A percentile compares a stretch with the other conserved stretches of the same genome.
phyloP scores from a whole-genome alignment of 1,284 basidiomycete species.

The Leucocoprinus gongylophorus region DNA sequence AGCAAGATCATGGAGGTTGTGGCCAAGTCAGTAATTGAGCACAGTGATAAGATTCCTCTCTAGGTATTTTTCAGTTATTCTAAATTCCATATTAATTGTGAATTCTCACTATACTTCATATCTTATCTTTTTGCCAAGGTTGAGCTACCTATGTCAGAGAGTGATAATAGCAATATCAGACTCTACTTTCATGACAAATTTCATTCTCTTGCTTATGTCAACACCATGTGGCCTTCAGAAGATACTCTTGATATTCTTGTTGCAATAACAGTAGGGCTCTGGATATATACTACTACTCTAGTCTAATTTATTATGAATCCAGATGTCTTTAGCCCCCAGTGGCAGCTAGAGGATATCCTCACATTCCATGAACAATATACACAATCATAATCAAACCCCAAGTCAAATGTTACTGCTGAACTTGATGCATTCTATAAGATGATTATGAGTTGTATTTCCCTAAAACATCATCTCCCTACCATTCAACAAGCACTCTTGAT shows the following conservation, averaged over 20 bases:
- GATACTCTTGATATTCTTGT: background rate
- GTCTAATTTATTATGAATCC: background rate
- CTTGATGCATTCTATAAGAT: too few species aligned
- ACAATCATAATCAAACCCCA: too few species aligned
- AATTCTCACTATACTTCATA: too few species aligned
- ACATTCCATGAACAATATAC: too few species aligned
- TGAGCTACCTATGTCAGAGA: too few species aligned
- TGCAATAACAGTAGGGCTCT: background rate
- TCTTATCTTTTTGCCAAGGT: too few species aligned
- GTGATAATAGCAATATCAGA: background rate
- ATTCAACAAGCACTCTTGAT: background rate
- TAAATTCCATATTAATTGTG: background rate
- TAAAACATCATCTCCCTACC: background rate
- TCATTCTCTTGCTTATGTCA: background rate
- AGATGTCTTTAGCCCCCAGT: background rate
- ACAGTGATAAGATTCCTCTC: background rate
- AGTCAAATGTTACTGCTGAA: too few species aligned
- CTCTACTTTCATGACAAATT: background rate
- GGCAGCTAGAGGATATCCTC: background rate
- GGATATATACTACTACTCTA: background rate
- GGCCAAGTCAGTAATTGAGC: background rate
- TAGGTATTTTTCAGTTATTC: background rate
- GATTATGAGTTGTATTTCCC: too few species aligned
- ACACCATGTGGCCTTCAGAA: background rate
- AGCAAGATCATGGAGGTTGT: background rate